phyloP scores from a whole-genome alignment of 2,329 filamentous ascomycete species.

The Diaporthe humulicola region DNA sequence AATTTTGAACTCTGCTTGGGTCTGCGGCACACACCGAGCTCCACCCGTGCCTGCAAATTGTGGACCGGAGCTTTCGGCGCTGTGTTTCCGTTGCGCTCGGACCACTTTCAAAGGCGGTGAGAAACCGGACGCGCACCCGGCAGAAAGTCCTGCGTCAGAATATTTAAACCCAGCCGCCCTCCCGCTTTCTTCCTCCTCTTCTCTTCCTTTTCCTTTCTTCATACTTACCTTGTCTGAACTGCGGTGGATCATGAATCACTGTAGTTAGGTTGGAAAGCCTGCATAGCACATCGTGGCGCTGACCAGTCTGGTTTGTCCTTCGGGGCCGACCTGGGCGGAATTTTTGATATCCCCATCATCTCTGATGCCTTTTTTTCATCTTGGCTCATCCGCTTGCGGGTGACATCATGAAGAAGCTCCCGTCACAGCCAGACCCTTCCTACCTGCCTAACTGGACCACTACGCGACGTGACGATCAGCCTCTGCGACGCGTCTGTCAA shows the following conservation, averaged over 20 bases:
- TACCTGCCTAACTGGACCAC: no score
- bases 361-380: constrained; percentile 57
- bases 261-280: constrained; percentile 59
- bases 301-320: constrained; percentile 64
- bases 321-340: constrained; percentile 64
- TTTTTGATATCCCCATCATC: constrained; percentile 57
- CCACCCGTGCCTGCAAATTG: constrained; percentile 27
- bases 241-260: constrained; percentile 58
- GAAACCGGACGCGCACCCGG: not conserved
- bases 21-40: not conserved
- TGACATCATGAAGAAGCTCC: constrained; percentile 59
- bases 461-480: no score
- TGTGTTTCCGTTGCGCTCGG: constrained; percentile 24
- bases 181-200: constrained; percentile 42
- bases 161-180: constrained; percentile 33
- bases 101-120: constrained; percentile 21
- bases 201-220: constrained; percentile 53
- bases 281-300: constrained; percentile 68
- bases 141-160: not conserved
- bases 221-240: constrained; percentile 64
- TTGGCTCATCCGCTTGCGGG: constrained; percentile 52
- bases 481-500: no score
- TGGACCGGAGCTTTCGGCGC: constrained; percentile 40
- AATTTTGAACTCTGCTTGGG: constrained; percentile 3
- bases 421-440: no score